These are phyloP conservation scores for Phaeosphaeriaceae sp. DNA, from an alignment of 2,329 filamentous ascomycete genomes.

Conservation along the genomic window DNA sequence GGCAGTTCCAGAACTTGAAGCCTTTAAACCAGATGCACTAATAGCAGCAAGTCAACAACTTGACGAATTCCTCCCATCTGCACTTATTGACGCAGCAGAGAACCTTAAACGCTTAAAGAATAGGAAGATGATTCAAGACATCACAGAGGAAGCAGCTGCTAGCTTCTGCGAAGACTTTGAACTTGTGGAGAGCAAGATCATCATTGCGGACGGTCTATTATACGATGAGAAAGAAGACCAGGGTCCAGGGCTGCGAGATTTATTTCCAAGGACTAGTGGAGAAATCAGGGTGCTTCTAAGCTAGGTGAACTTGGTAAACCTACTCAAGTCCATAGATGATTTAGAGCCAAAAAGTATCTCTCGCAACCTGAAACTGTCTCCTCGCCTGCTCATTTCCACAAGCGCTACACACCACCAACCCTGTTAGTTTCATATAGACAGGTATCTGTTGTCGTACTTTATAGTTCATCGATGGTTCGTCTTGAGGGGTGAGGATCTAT, in stretches of 20 bases:
- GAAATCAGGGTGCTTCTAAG: slow-evolving; percentile 70
- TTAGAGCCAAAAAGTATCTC: neutral
- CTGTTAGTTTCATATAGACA: too few species aligned
- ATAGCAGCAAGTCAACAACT: slow-evolving; percentile 73
- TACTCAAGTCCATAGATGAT: neutral
- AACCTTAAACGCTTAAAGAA: slow-evolving; percentile 78
- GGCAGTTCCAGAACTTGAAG: slow-evolving; percentile 60
- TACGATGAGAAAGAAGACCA: slow-evolving; percentile 47
- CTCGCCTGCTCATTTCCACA: too few species aligned
- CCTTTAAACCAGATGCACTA: slow-evolving; percentile 68
- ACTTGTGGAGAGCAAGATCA: slow-evolving; percentile 66
- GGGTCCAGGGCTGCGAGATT: slow-evolving; percentile 55
- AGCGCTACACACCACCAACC: too few species aligned
- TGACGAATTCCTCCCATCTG: slow-evolving; percentile 90
- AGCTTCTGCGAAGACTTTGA: slow-evolving; percentile 87
- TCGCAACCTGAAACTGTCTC: neutral
- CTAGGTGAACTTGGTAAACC: slow-evolving; percentile 41
- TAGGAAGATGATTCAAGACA: slow-evolving; percentile 71
- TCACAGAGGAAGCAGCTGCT: slow-evolving; percentile 83
- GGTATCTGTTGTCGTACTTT: neutral
- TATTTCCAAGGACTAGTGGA: slow-evolving; percentile 68
- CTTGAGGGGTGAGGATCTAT: neutral
- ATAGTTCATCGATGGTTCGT: neutral
- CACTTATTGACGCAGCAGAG: slow-evolving; percentile 88
- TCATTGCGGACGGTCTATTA: slow-evolving; percentile 62